These are phyloP conservation scores for Sporisorium exsertum DNA, from an alignment of 1,284 basidiomycete genomes.

Conservation along the genomic window DNA sequence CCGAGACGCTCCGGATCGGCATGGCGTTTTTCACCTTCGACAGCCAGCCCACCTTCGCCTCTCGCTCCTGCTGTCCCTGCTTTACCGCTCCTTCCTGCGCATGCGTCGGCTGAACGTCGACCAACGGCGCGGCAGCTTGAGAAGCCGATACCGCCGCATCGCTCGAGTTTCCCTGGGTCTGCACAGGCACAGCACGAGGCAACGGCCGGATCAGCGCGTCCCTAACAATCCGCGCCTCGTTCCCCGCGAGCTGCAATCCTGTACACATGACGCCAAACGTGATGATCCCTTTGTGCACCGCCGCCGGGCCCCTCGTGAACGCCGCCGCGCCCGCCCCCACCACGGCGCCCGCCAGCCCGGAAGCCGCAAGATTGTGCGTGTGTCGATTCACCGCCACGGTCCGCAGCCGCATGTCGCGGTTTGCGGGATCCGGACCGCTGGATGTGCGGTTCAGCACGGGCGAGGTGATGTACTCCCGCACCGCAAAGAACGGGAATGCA, in stretches of 20 bases:
- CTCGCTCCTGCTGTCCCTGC: not conserved
- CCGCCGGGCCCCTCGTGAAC: conserved; percentile 11
- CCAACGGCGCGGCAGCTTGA: conserved; percentile 11
- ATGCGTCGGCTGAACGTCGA: conserved; percentile 11
- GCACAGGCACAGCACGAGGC: conserved; percentile 3
- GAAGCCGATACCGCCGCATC: conserved; percentile 13
- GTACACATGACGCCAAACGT: conserved; percentile 45
- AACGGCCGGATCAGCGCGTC: conserved; percentile 22
- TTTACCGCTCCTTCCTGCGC: not conserved
- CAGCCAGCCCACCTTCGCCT: conserved; percentile 14
- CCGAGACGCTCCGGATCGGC: conserved; percentile 49
- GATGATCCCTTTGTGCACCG: conserved; percentile 30
- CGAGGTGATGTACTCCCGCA: conserved; percentile 41
- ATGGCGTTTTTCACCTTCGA: conserved; percentile 25
- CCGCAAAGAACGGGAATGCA: conserved; percentile 51
- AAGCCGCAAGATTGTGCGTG: conserved; percentile 36
- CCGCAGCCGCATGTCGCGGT: conserved; percentile 30
- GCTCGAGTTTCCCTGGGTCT: not conserved
- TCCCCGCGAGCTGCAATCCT: conserved; percentile 38
- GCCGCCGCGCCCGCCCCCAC: conserved; percentile 40
- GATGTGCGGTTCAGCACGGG: conserved; percentile 42
- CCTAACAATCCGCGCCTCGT: conserved; percentile 41
- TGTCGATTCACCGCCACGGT: conserved; percentile 25
- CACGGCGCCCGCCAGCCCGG: conserved; percentile 38
- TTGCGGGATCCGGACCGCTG: conserved; percentile 31